These are phyloP conservation scores for Endoconidiophora polonica DNA, from an alignment of 2,329 filamentous ascomycete species.

Conservation along the genomic window DNA sequence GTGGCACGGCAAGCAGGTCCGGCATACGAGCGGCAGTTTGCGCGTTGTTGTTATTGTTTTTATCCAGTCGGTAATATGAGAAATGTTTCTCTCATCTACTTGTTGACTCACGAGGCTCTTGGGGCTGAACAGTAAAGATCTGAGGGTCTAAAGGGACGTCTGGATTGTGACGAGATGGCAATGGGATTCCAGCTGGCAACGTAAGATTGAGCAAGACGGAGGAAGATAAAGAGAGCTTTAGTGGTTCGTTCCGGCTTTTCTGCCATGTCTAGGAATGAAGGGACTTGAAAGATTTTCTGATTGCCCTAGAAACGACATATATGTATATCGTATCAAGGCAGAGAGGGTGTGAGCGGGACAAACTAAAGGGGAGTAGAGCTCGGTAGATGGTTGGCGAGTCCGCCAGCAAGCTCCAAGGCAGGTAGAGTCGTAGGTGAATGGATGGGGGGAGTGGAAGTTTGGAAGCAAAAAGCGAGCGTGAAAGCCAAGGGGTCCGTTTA, in stretches of 20 bases:
- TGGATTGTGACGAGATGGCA: conserved; percentile 12
- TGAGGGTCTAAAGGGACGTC: conserved; percentile 3
- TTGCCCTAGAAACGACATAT: conserved; percentile 11
- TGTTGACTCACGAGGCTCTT: neutral
- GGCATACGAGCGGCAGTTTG: too few relatives aligned
- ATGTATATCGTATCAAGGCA: conserved; percentile 5
- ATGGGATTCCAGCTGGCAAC: conserved; percentile 10
- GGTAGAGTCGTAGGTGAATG: neutral
- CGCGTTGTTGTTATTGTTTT: too few relatives aligned
- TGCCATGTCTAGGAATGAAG: conserved; percentile 13
- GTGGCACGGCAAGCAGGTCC: neutral
- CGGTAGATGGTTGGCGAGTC: too few relatives aligned
- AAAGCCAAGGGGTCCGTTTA: neutral
- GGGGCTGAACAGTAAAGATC: neutral
- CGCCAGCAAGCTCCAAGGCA: neutral
- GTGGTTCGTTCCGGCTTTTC: neutral
- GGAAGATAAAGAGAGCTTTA: neutral
- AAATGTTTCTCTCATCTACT: neutral
- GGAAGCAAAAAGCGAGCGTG: neutral
- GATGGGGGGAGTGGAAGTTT: neutral
- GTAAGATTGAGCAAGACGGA: neutral
- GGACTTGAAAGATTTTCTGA: conserved; percentile 2
- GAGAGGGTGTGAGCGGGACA: too few relatives aligned
- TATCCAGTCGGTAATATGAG: neutral
- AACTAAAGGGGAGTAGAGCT: neutral